Evolutionary conservation across 1,284 basidiomycete genomes (phyloP).

Genomic region (Mycena citricolor): DNA sequence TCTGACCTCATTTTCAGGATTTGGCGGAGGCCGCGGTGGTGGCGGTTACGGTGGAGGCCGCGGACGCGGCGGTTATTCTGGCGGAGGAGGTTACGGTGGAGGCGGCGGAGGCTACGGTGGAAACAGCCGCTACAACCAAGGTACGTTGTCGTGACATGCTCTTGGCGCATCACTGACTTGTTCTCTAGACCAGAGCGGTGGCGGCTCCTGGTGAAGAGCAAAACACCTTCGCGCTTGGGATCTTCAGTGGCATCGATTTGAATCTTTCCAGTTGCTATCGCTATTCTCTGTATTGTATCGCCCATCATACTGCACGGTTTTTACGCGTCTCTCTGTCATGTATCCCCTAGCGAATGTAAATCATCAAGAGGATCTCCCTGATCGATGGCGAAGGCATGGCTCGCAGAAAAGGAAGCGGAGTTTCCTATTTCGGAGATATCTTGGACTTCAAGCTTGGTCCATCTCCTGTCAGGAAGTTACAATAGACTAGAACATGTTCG

Average conservation of each 20-base stretch:
- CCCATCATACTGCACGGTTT: slow-evolving; percentile 2
- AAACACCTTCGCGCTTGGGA: too few relatives aligned
- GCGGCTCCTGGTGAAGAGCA: neutral
- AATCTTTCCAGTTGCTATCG: too few relatives aligned
- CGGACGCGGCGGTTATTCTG: neutral
- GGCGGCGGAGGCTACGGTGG: slow-evolving; percentile 1
- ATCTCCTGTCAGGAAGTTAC: neutral
- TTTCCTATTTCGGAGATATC: slow-evolving; percentile 8
- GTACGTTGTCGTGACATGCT: neutral
- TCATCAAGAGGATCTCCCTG: too few relatives aligned
- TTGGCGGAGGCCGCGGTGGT: neutral
- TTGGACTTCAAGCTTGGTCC: neutral
- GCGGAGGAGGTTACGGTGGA: neutral
- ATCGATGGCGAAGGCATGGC: too few relatives aligned
- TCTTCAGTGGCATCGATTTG: too few relatives aligned
- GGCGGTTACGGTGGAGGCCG: neutral
- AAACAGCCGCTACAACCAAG: neutral
- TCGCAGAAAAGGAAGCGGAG: neutral
- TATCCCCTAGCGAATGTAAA: neutral
- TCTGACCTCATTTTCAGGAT: neutral
- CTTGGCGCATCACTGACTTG: neutral
- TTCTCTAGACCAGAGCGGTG: slow-evolving; percentile 7
- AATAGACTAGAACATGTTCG: neutral
- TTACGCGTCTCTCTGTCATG: neutral
- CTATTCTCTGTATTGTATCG: too few relatives aligned